Evolutionary conservation across 805 yeast genomes (phyloP), one percentile per base, ranked within the genome.

Genomic region (Ogataea haglerorum): DNA sequence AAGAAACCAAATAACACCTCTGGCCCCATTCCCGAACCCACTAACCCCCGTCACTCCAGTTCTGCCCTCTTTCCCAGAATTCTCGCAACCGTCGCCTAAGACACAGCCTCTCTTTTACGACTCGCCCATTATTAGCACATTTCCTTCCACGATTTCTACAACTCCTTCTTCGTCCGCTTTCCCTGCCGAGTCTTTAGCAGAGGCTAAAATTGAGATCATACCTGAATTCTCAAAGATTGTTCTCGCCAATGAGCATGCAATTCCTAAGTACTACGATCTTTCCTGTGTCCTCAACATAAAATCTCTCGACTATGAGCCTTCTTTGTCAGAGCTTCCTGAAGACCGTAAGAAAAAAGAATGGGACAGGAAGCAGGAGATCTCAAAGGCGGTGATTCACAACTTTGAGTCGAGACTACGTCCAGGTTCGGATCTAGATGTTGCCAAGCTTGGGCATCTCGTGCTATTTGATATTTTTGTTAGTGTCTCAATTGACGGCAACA

Each of bases 151-250:
- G 18, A 25, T 34, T 14, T 28, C 29, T 10, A 23, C 32, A 17
- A 21, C 22, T 10, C 37, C 27, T 13, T 23, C 23, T 10, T 12
- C 29, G 13, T 33, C 33, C 37, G 17, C 19, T 13, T 33, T 38
- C 30, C 18, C 30, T 10, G 26, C 17, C 10, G 52, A 40, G 21
- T 40, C 49, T 1, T 34, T 46, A 6, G 34, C 42, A n/a, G 54
- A 51, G n/a, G 54, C 51, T 7, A 53, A 54, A 29, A 36, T 53
- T n/a, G 43, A 45, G 6, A 38, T 60, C 12, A 45, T 52, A 5
- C 63, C 65, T 1, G 63, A 60, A 30, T 41, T 39, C 18, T 48
- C 59, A 2, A 51, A 52, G n/a, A 43, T 58, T 21, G 36, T 43
- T 5, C 36, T 53, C 4, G 36, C 47, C 2, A 41, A 46, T 15